Evolutionary conservation across 257 asterid genomes (phyloP).

Genomic region (Cynanchum wilfordii): DNA sequence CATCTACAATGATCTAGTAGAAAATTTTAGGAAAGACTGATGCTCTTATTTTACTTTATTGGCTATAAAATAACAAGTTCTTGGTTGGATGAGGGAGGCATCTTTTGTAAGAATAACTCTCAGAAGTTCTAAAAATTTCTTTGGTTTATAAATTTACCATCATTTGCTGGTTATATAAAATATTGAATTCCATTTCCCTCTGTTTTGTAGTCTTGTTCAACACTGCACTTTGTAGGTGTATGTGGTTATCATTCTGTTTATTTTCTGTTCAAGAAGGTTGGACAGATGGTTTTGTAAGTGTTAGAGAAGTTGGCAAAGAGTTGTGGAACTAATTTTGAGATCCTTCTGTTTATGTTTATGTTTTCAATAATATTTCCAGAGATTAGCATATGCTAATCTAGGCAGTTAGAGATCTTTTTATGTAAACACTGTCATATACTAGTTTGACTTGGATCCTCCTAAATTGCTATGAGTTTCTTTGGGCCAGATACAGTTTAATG

Average conservation of each 20-base stretch:
- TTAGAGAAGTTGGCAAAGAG: conserved; percentile 1
- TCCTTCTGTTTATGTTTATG: not conserved
- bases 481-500: not conserved
- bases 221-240: not conserved
- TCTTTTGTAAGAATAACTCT: not conserved
- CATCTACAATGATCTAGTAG: not conserved
- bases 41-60: not conserved
- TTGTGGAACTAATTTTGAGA: not conserved
- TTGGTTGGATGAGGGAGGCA: not conserved
- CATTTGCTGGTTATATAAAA: not conserved
- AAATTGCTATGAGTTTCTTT: not conserved
- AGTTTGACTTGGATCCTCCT: conserved; percentile 4
- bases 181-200: not conserved
- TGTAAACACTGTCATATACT: not conserved
- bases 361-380: not conserved
- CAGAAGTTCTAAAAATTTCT: not conserved
- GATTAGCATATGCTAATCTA: not conserved
- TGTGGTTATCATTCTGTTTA: not conserved
- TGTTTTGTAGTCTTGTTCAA: not conserved
- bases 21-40: not conserved
- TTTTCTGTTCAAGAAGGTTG: not conserved
- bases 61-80: not conserved
- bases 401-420: not conserved
- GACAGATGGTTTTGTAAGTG: not conserved
- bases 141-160: not conserved